These are phyloP conservation scores for Trifolium repens DNA, from an alignment of 306 rosid genomes.

Conservation along the genomic window DNA sequence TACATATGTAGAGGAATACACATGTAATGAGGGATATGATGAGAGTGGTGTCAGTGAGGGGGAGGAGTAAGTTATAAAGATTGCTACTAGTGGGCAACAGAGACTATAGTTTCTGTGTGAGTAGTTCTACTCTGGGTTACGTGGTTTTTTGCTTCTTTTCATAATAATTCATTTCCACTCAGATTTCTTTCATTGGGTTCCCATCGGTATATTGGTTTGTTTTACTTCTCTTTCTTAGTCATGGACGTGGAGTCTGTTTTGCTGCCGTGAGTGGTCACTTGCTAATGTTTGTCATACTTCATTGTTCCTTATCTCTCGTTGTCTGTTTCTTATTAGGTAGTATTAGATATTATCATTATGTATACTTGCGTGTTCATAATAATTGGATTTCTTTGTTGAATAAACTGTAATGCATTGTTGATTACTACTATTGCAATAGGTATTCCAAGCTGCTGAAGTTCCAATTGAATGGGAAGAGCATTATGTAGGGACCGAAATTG, in stretches of 20 bases:
- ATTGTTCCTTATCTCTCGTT: slow-evolving; percentile 1
- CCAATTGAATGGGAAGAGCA: slow-evolving; percentile 99
- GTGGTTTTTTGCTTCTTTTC: neutral
- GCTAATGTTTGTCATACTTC: neutral
- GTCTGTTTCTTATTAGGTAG: neutral
- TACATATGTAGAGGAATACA: neutral
- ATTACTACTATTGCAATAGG: slow-evolving; percentile 49
- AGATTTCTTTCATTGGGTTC: neutral
- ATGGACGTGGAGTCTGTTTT: slow-evolving; percentile 30
- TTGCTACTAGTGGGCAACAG: neutral
- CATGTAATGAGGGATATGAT: neutral
- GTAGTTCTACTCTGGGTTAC: neutral
- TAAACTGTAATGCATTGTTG: slow-evolving; percentile 25
- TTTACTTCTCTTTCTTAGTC: neutral
- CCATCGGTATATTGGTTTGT: neutral
- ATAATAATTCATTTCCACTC: neutral
- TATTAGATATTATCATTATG: neutral
- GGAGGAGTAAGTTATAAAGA: neutral
- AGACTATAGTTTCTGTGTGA: neutral
- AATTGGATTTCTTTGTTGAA: slow-evolving; percentile 23
- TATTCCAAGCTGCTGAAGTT: slow-evolving; percentile 76
- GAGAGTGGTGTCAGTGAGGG: neutral
- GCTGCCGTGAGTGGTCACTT: slow-evolving; percentile 23
- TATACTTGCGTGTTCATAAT: neutral
- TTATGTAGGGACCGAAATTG: slow-evolving; percentile 76